Evolutionary conservation across 2,329 filamentous ascomycete species (phyloP), one percentile per base, ranked within the genome.

Genomic region (Seiridium unicorne): DNA sequence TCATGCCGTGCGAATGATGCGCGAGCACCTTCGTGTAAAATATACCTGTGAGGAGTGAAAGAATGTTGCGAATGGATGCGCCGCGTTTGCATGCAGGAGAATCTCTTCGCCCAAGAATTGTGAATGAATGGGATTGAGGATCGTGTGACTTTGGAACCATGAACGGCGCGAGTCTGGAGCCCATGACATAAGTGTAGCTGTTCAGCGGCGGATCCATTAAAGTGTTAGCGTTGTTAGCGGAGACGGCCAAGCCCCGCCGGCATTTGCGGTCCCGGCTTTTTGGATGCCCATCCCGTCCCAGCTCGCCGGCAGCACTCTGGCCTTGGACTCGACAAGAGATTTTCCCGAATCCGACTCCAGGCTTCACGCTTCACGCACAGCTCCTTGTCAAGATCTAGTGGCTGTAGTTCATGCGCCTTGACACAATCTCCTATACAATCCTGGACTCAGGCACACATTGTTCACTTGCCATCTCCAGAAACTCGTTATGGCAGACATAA

Each of bases 401-500:
- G 18, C 18, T 26, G 18, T 26, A 26, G 18, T 26, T 26, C 18
- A 26, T 26, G 18, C 18, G 18, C 18, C 18, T 26, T 26, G 18
- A 26, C 18, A 26, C 18, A 26, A 26, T 26, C 32, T 36, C 3
- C 32, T 35, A 53, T 38, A 11, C 8, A 7, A 32, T 5, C 13
- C 34, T 55, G 7, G 18, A 7, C n/a, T 32, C n/a, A 55, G 51
- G 18, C 26, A n/a, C 11, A 5, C 13, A 9, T 40, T 46, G 6
- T 31, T 8, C 10, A 36, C 35, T 38, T 18, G 13, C n/a, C 34
- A 26, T 5, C n/a, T 18, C 3, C 35, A 4, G 38, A 6, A 46
- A 18, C n/a, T 13, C 48, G 44, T 46, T 31, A 74, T 75, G 74
- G 66, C 75, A 31, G 69, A 72, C 7, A 62, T 69, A 11, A 76